These are phyloP conservation scores for Fusarium tuaranense DNA, from an alignment of 2,329 filamentous ascomycete genomes.

Conservation along the genomic window DNA sequence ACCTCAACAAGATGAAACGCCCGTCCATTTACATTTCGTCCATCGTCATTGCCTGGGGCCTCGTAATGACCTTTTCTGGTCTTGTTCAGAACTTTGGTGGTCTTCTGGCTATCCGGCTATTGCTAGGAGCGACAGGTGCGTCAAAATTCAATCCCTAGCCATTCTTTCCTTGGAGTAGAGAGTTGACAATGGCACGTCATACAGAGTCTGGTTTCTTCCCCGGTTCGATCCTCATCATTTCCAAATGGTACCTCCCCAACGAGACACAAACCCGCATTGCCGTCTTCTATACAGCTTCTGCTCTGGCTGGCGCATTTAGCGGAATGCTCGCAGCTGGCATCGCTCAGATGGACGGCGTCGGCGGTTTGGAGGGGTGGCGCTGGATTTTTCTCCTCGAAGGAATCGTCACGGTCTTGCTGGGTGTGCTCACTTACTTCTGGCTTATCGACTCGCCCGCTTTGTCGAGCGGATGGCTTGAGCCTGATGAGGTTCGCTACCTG, in stretches of 20 bases:
- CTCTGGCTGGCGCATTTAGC: slow-evolving; percentile 29
- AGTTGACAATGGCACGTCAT: neutral
- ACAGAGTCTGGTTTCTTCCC: slow-evolving; percentile 41
- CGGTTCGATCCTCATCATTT: slow-evolving; percentile 38
- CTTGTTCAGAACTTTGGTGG: neutral
- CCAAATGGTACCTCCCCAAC: slow-evolving; percentile 43
- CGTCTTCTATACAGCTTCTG: slow-evolving; percentile 40
- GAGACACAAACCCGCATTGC: slow-evolving; percentile 39
- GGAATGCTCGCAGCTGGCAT: slow-evolving; percentile 30
- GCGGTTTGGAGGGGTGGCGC: slow-evolving; percentile 28
- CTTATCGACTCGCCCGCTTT: slow-evolving; percentile 46
- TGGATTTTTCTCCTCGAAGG: slow-evolving; percentile 40
- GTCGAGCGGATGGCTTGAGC: slow-evolving; percentile 3
- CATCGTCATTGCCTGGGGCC: neutral
- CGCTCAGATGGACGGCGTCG: slow-evolving; percentile 20
- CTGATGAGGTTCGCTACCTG: slow-evolving; percentile 13
- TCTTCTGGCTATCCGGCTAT: neutral
- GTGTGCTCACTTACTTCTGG: slow-evolving; percentile 59
- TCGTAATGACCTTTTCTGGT: neutral
- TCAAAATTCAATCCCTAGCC: no score
- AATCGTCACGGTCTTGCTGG: slow-evolving; percentile 45
- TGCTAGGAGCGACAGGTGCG: neutral
- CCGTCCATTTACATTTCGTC: neutral
- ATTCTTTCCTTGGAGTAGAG: neutral
- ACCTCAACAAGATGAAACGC: neutral